Evolutionary conservation across 495 filamentous ascomycete species (phyloP).

Genomic region (Penicillium fimorum): DNA sequence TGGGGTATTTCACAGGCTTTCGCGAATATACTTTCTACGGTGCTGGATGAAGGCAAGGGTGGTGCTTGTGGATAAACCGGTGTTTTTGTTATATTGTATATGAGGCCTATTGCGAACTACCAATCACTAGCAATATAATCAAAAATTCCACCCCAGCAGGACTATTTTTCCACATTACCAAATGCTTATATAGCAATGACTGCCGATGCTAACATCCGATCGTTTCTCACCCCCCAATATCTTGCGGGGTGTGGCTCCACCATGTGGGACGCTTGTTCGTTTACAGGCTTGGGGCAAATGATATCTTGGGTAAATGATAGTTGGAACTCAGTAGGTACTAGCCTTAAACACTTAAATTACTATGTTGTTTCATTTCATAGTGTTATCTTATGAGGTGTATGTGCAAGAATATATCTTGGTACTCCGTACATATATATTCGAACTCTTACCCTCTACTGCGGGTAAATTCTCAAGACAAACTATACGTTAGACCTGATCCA

Average conservation of each 20-base stretch:
- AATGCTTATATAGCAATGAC: neutral
- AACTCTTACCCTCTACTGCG: too few relatives aligned
- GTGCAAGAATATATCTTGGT: too few relatives aligned
- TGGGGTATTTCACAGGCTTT: slow-evolving; percentile 38
- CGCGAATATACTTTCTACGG: slow-evolving; percentile 20
- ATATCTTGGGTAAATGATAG: neutral
- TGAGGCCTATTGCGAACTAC: neutral
- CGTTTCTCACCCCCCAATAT: neutral
- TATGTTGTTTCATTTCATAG: too few relatives aligned
- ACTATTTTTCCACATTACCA: too few relatives aligned
- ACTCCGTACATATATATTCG: too few relatives aligned
- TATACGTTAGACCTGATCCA: neutral
- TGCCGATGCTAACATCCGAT: neutral
- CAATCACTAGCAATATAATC: neutral
- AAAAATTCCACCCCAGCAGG: too few relatives aligned
- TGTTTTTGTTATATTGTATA: neutral
- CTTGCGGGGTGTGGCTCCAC: neutral
- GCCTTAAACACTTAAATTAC: too few relatives aligned
- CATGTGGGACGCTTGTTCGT: neutral
- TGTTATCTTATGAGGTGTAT: too few relatives aligned
- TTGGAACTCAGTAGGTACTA: too few relatives aligned
- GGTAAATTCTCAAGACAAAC: too few relatives aligned
- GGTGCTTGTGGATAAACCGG: neutral
- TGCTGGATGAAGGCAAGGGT: slow-evolving; percentile 14
- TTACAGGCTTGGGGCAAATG: neutral